Evolutionary conservation across 805 yeast species (phyloP), one percentile per base, ranked within the genome.

Genomic region (Candida awuae): DNA sequence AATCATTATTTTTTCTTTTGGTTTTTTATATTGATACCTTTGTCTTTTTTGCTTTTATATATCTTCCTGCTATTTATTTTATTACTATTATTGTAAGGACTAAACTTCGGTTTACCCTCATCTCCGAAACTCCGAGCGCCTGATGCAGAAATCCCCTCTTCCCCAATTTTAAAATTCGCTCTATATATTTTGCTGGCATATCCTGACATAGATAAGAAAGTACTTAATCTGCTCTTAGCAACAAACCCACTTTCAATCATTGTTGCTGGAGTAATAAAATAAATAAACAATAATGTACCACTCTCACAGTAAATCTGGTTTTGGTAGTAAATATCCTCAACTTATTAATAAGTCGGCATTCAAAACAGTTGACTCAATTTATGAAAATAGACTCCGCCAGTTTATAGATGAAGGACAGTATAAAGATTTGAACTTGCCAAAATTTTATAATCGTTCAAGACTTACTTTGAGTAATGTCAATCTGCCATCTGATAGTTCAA

Each of bases 401-500:
- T 86, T 86, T 66, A 74, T 75, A 32, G 80, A 75, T 49, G 78
- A 76, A n/a, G 97, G 97, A 22, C 78, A 78, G 46, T 90, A 82
- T 63, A 57, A 61, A 29, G 65, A 71, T 35, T 64, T 87, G 50
- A 86, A 85, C 58, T 65, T 90, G 27, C 94, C 97, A 10, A 80
- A 79, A 50, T 86, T 84, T 56, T 84, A 84, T 54, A 87, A 81
- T 52, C 61, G 63, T 37, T 74, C 65, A 12, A 62, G 92, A 10
- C 61, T 71, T 25, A 25, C 27, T 4, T 25, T 42, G 5, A 33
- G 46, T 2, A 25, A 33, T 10, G 20, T 19, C 13, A 15, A 36
- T 8, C 26, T n/a, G 13, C 80, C 74, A 48, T 59, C 61, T 39
- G 54, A 47, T 26, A 32, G 39, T 7, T 38, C 38, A 2, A 56